Conservation (phyloP, 768 basidiomycete genomes). For the Thelephora aurantiotincta region DNA sequence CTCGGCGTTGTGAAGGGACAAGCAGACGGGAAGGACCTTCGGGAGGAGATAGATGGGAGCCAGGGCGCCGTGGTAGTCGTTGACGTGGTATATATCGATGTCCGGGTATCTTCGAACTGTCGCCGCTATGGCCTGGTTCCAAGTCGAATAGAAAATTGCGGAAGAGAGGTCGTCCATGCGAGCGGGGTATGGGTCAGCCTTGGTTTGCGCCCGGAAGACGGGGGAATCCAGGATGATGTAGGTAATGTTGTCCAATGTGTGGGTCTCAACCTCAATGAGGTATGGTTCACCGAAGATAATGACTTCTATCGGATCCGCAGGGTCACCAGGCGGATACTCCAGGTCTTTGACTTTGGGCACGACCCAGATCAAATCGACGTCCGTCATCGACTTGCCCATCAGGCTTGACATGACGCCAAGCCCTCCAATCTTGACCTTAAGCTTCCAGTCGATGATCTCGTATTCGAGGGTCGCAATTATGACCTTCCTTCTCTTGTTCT, state of each 20-base stretch:
- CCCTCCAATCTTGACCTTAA: slow-evolving; percentile 97
- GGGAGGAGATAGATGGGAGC: slow-evolving; percentile 86
- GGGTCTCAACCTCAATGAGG: slow-evolving; percentile 90
- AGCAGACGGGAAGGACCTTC: slow-evolving; percentile 78
- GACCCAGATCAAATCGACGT: slow-evolving; percentile 91
- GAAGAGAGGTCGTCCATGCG: slow-evolving; percentile 96
- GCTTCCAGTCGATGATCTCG: slow-evolving; percentile 94
- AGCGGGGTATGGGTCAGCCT: slow-evolving; percentile 89
- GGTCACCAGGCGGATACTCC: slow-evolving; percentile 85
- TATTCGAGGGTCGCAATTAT: slow-evolving; percentile 90
- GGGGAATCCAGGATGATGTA: slow-evolving; percentile 90
- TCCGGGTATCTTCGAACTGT: slow-evolving; percentile 77
- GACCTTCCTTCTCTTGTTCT: slow-evolving; percentile 80
- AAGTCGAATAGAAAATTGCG: slow-evolving; percentile 95
- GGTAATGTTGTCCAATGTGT: slow-evolving; percentile 88
- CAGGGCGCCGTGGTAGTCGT: slow-evolving; percentile 90
- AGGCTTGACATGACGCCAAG: slow-evolving; percentile 95
- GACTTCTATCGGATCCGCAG: slow-evolving; percentile 88
- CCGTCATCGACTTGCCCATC: slow-evolving; percentile 98
- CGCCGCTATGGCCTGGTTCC: slow-evolving; percentile 94
- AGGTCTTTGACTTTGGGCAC: slow-evolving; percentile 90
- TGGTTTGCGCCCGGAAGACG: slow-evolving; percentile 93
- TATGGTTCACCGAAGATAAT: slow-evolving; percentile 94
- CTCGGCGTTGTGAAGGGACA: slow-evolving; percentile 93
- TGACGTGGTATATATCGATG: slow-evolving; percentile 90